phyloP scores from a whole-genome alignment of 2,329 filamentous ascomycete genomes.

The Akanthomyces lecanii region DNA sequence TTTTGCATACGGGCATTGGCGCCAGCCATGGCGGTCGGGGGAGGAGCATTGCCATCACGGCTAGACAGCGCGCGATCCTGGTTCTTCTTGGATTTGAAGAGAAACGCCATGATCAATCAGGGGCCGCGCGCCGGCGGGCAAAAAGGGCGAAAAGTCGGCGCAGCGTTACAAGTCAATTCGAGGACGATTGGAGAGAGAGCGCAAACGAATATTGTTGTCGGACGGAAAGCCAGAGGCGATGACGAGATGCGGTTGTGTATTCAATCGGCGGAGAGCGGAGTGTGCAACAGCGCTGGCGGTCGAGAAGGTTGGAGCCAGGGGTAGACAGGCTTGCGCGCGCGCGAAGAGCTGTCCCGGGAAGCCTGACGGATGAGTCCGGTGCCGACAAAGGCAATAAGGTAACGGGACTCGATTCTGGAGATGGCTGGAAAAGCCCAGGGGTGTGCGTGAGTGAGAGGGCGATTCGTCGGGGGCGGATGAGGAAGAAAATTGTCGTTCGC shows the following conservation, averaged over 20 bases:
- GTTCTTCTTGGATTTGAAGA: constrained; percentile 78
- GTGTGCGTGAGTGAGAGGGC: background rate
- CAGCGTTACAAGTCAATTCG: constrained; percentile 21
- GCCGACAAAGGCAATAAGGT: background rate
- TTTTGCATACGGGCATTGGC: constrained; percentile 42
- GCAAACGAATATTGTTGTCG: background rate
- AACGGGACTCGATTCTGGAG: constrained; percentile 31
- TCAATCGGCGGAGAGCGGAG: background rate
- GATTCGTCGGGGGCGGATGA: constrained; percentile 5
- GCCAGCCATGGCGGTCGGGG: constrained; percentile 47
- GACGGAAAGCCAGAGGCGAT: background rate
- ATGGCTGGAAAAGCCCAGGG: constrained; percentile 36
- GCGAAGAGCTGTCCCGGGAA: background rate
- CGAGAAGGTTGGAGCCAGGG: constrained; percentile 11
- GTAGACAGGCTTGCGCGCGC: background rate
- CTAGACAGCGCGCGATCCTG: constrained; percentile 57
- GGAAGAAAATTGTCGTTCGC: constrained; percentile 4
- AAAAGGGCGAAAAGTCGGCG: constrained; percentile 17
- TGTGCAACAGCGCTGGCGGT: background rate
- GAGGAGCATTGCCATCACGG: constrained; percentile 48
- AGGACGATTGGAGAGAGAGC: background rate
- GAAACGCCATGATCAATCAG: constrained; percentile 64
- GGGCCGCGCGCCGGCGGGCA: constrained; percentile 35
- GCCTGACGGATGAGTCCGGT: background rate
- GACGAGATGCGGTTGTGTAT: background rate